These are phyloP conservation scores for Priceomyces carsonii DNA, from an alignment of 805 yeast species.

Conservation along the genomic window DNA sequence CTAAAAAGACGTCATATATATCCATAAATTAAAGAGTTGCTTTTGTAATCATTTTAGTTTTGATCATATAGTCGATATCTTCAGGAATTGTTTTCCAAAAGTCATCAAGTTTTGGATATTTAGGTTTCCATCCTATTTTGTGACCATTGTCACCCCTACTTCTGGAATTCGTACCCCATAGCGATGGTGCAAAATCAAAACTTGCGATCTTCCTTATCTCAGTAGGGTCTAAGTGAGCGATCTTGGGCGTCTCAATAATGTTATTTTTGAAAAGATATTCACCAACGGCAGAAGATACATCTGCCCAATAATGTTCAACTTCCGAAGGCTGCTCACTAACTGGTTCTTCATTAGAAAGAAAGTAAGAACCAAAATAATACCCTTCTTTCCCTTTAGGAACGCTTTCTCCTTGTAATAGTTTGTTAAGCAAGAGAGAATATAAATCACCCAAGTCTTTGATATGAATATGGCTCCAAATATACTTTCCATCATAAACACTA, in stretches of 20 bases:
- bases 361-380: conserved; percentile 33
- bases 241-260: conserved; percentile 14
- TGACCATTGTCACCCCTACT: conserved; percentile 25
- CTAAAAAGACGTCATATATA: no score
- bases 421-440: conserved; percentile 23
- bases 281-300: conserved; percentile 22
- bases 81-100: conserved; percentile 19
- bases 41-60: no score
- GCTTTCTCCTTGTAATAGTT: conserved; percentile 18
- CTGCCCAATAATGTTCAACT: conserved; percentile 28
- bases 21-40: no score
- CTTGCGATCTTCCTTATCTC: conserved; percentile 14
- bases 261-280: conserved; percentile 15
- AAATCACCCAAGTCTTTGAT: conserved; percentile 32
- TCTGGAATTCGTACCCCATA: conserved; percentile 29
- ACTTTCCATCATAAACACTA: conserved; percentile 28
- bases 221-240: conserved; percentile 14
- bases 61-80: conserved; percentile 15
- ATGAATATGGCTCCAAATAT: conserved; percentile 37
- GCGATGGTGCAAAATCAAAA: conserved; percentile 15
- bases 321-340: conserved; percentile 11
- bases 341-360: conserved; percentile 10
- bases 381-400: conserved; percentile 32
- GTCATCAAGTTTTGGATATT: conserved; percentile 10
- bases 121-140: conserved; percentile 29